Conservation (phyloP, 495 filamentous ascomycete species). For the Hypoxylon cercidicola region DNA sequence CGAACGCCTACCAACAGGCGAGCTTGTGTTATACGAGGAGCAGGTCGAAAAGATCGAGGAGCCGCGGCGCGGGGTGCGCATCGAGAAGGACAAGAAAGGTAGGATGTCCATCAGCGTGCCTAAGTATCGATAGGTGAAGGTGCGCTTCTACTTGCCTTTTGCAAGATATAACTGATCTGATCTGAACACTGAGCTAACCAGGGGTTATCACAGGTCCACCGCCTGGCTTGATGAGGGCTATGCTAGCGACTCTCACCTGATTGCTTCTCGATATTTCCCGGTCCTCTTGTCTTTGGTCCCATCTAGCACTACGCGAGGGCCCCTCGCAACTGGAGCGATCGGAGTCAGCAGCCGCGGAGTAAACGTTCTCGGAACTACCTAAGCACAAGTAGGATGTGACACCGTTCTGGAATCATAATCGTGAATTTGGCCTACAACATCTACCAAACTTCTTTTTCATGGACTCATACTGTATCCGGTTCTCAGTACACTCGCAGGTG, state of each 20-base stretch:
- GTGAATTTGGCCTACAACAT: too few relatives aligned
- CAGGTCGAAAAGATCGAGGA: conserved; percentile 63
- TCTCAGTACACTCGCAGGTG: too few relatives aligned
- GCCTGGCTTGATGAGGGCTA: conserved; percentile 73
- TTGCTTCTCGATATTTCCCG: background rate
- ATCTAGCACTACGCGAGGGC: background rate
- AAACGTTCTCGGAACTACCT: too few relatives aligned
- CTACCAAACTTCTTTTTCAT: too few relatives aligned
- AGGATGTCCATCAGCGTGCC: conserved; percentile 75
- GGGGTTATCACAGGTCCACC: conserved; percentile 55
- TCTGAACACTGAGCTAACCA: conserved; percentile 32
- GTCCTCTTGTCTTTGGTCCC: background rate
- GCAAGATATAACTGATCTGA: too few relatives aligned
- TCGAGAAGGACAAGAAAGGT: conserved; percentile 89
- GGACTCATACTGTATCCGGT: too few relatives aligned
- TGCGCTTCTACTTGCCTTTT: conserved; percentile 45
- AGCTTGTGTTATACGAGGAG: conserved; percentile 66
- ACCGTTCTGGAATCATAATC: too few relatives aligned
- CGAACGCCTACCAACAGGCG: conserved; percentile 59
- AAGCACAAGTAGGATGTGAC: too few relatives aligned
- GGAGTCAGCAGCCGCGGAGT: too few relatives aligned
- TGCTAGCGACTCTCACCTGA: conserved; percentile 80
- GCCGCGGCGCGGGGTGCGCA: conserved; percentile 66
- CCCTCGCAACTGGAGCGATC: background rate
- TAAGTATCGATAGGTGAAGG: conserved; percentile 60